phyloP scores from a whole-genome alignment of 2,329 filamentous ascomycete species.

The Ceratocystis eucalypticola region DNA sequence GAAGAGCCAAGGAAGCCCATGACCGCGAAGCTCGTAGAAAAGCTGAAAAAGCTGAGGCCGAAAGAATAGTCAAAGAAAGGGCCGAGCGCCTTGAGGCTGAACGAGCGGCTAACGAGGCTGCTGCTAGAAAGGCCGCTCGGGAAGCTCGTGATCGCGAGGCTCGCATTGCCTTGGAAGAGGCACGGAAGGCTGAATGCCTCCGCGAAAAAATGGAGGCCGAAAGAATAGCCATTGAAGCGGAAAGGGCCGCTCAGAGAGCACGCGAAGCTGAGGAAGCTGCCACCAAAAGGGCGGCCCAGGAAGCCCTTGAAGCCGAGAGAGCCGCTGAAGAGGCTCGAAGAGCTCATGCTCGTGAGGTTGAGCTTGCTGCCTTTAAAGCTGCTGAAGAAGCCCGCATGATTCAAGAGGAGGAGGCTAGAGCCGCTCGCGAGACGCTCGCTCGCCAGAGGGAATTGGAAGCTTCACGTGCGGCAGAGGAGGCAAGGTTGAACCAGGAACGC shows the following conservation, averaged over 20 bases:
- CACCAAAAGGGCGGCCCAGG: slow-evolving; percentile 20
- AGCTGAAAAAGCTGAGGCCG: background rate
- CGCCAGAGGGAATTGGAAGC: background rate
- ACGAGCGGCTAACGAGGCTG: background rate
- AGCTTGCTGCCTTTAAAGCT: slow-evolving; percentile 15
- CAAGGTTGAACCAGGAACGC: background rate
- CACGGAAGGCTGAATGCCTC: slow-evolving; percentile 24
- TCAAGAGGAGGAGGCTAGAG: slow-evolving; percentile 33
- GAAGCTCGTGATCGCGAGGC: slow-evolving; percentile 31
- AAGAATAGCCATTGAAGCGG: slow-evolving; percentile 20
- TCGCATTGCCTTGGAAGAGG: slow-evolving; percentile 22
- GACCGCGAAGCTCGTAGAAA: background rate
- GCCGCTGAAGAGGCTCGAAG: slow-evolving; percentile 27
- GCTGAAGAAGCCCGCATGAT: slow-evolving; percentile 26
- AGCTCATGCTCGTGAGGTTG: too few relatives aligned
- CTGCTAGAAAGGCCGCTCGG: background rate
- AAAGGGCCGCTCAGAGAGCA: background rate
- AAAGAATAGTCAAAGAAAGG: background rate
- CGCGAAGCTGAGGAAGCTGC: slow-evolving; percentile 31
- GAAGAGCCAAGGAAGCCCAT: background rate
- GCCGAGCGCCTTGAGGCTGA: background rate
- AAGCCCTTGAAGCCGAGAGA: background rate
- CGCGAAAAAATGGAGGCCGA: slow-evolving; percentile 33
- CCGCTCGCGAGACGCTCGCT: slow-evolving; percentile 17
- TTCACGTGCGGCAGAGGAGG: background rate